These are phyloP conservation scores for Nigrospora sphaerica DNA, from an alignment of 2,329 filamentous ascomycete genomes.

Conservation along the genomic window DNA sequence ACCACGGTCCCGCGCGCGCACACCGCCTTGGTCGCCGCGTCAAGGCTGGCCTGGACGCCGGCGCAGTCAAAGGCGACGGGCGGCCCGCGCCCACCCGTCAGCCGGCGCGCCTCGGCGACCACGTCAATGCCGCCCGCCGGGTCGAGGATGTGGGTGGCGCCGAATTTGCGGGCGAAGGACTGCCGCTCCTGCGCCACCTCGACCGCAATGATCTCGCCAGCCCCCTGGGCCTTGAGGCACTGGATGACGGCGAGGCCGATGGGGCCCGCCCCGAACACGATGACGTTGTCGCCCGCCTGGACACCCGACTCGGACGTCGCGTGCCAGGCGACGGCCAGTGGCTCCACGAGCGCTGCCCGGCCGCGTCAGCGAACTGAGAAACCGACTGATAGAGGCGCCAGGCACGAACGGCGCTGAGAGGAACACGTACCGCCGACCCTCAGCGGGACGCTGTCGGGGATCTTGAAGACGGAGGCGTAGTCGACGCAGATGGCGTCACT, in stretches of 20 bases:
- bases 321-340: constrained; percentile 58
- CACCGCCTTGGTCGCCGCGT: constrained; percentile 38
- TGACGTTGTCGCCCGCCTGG: constrained; percentile 34
- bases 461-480: constrained; percentile 35
- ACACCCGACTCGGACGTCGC: constrained; percentile 44
- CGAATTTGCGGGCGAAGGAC: constrained; percentile 43
- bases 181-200: constrained; percentile 46
- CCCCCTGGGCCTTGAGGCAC: constrained; percentile 46
- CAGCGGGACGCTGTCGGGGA: constrained; percentile 44
- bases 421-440: constrained; percentile 33
- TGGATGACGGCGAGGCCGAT: constrained; percentile 56
- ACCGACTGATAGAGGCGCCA: too few relatives aligned
- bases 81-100: constrained; percentile 42
- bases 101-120: constrained; percentile 31
- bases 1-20: constrained; percentile 49
- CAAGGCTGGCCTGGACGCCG: constrained; percentile 45
- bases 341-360: constrained; percentile 48
- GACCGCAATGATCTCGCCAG: constrained; percentile 47
- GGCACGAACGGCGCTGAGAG: too few relatives aligned
- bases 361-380: too few relatives aligned
- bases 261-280: constrained; percentile 55
- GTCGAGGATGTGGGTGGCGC: constrained; percentile 47
- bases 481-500: constrained; percentile 47
- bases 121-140: constrained; percentile 40
- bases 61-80: constrained; percentile 57